Evolutionary conservation across 257 asterid genomes (phyloP).

Genomic region (Solanum tarapatanum): DNA sequence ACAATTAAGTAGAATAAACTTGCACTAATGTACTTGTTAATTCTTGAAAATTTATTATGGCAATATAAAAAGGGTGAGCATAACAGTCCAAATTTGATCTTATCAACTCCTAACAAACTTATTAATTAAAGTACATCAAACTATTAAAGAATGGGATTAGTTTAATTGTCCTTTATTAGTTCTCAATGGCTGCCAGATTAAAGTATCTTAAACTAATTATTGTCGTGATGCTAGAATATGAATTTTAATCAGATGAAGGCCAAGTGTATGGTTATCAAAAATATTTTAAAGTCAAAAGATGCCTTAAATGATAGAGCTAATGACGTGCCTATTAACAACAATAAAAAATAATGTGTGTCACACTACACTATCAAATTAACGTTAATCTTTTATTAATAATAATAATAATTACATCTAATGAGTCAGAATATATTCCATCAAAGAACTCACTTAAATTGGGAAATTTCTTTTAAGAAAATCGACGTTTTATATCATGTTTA

Average conservation of each 20-base stretch:
- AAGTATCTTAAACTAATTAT: constrained; percentile 9
- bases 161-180: constrained; percentile 1
- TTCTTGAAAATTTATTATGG: background rate
- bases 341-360: background rate
- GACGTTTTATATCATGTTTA: background rate
- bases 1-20: background rate
- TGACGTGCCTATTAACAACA: constrained; percentile 24
- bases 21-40: background rate
- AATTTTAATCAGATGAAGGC: constrained; percentile 7
- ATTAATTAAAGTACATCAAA: background rate
- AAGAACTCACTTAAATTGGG: background rate
- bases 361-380: background rate
- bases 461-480: background rate
- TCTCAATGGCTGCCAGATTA: constrained; percentile 15
- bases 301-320: constrained; percentile 18
- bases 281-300: constrained; percentile 26
- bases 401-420: background rate
- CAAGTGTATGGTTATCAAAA: background rate
- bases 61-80: background rate
- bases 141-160: background rate
- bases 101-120: constrained; percentile 2
- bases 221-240: constrained; percentile 12
- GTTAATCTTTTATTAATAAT: background rate
- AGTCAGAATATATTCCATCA: background rate
- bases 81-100: constrained; percentile 4